Evolutionary conservation across 495 filamentous ascomycete species (phyloP).

Genomic region (Haplographium delicatum): DNA sequence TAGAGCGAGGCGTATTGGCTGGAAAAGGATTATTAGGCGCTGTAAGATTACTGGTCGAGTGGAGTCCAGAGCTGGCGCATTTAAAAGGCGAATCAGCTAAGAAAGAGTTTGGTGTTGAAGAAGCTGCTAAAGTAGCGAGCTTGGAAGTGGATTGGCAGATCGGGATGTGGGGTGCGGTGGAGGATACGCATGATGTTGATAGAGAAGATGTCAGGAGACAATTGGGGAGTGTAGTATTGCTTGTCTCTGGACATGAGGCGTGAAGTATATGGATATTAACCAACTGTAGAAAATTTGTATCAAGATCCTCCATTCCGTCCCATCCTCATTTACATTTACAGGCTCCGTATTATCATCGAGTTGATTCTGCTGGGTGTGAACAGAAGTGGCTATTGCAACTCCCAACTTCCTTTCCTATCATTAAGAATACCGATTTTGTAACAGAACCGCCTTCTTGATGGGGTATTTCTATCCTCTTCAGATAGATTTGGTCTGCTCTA

Average conservation of each 20-base stretch:
- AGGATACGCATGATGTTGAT: slow-evolving; percentile 97
- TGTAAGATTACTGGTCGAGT: slow-evolving; percentile 73
- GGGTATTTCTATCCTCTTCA: no score
- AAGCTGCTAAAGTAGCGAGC: slow-evolving; percentile 41
- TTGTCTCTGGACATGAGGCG: slow-evolving; percentile 55
- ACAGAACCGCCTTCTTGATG: no score
- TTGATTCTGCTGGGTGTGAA: no score
- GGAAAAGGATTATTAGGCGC: slow-evolving; percentile 81
- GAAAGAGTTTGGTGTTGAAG: slow-evolving; percentile 47
- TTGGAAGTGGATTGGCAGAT: slow-evolving; percentile 93
- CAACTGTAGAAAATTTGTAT: no score
- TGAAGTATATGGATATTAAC: slow-evolving; percentile 4
- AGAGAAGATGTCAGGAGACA: slow-evolving; percentile 86
- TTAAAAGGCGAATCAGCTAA: slow-evolving; percentile 27
- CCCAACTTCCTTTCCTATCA: no score
- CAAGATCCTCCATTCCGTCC: no score
- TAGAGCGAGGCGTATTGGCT: slow-evolving; percentile 78
- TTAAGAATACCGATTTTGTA: no score
- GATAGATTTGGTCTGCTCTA: no score
- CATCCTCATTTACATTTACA: no score
- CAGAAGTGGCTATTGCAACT: no score
- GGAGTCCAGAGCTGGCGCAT: slow-evolving; percentile 66
- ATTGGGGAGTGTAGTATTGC: slow-evolving; percentile 75
- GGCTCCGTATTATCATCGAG: no score
- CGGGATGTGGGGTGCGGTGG: slow-evolving; percentile 87